Conservation (phyloP, 306 rosid genomes). For the Hylodesmum podocarpum region DNA sequence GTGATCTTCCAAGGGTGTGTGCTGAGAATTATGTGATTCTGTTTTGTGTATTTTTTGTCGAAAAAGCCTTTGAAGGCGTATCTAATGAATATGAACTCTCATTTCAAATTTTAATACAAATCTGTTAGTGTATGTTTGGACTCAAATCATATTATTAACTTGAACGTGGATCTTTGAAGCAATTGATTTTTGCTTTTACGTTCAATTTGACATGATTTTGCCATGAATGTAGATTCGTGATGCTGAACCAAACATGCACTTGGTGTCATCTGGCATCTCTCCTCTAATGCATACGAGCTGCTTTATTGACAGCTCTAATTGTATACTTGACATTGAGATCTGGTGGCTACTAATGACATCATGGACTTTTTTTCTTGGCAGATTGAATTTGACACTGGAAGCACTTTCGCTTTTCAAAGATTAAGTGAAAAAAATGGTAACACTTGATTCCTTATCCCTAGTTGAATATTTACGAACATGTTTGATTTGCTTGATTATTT, state of each 20-base stretch:
- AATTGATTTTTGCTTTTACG: too few relatives aligned
- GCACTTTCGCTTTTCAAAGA: neutral
- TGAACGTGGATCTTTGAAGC: too few relatives aligned
- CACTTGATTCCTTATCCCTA: neutral
- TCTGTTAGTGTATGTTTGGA: too few relatives aligned
- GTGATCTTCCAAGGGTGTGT: neutral
- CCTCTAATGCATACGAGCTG: too few relatives aligned
- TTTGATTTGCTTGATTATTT: neutral
- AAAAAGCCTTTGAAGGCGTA: neutral
- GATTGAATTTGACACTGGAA: conserved; percentile 35
- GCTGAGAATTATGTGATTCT: neutral
- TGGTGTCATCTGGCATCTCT: too few relatives aligned
- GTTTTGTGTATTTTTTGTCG: neutral
- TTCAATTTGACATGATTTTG: too few relatives aligned
- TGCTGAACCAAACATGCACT: too few relatives aligned
- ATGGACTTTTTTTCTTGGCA: conserved; percentile 10
- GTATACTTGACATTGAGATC: neutral
- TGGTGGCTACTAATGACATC: neutral
- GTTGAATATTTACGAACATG: neutral
- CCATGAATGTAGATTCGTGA: too few relatives aligned
- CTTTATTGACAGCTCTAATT: neutral
- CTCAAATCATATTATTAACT: too few relatives aligned
- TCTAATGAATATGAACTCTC: neutral
- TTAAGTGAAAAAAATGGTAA: conserved; percentile 37
- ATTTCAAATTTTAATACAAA: neutral